Evolutionary conservation across 257 asterid species (phyloP).

Genomic region (Nicotiana undulata): DNA sequence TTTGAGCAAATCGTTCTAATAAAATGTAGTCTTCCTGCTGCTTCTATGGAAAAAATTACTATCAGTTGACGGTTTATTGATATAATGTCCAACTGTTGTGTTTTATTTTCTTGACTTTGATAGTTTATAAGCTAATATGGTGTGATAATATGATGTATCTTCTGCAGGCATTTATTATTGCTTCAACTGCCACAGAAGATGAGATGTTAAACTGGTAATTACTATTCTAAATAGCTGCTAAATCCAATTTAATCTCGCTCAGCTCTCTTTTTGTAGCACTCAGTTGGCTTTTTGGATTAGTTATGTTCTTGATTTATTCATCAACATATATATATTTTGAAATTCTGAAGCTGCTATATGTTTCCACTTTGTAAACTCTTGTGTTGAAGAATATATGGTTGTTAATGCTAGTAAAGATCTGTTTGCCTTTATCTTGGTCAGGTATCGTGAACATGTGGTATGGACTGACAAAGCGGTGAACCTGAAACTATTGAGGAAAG

Average conservation of each 20-base stretch:
- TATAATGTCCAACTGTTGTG: background rate
- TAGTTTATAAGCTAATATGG: background rate
- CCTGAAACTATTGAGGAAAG: constrained; percentile 85
- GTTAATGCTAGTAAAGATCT: background rate
- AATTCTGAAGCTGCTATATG: background rate
- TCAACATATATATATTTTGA: background rate
- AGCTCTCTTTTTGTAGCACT: background rate
- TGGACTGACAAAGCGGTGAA: constrained; percentile 75
- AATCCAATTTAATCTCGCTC: background rate
- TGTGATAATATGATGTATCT: background rate
- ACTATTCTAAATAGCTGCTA: background rate
- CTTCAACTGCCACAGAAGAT: constrained; percentile 96
- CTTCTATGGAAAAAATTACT: background rate
- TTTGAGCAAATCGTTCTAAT: background rate
- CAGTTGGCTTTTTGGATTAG: background rate
- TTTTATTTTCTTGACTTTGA: background rate
- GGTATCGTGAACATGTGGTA: constrained; percentile 93
- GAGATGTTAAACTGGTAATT: constrained; percentile 90
- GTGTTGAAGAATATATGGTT: background rate
- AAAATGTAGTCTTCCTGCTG: background rate
- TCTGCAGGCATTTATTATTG: constrained; percentile 92
- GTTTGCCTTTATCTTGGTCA: constrained; percentile 26
- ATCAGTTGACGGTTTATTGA: background rate
- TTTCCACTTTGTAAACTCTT: background rate
- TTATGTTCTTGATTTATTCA: background rate